Evolutionary conservation across 129 eudicot genomes (phyloP).

Genomic region (Centrapalus pauciflorus): DNA sequence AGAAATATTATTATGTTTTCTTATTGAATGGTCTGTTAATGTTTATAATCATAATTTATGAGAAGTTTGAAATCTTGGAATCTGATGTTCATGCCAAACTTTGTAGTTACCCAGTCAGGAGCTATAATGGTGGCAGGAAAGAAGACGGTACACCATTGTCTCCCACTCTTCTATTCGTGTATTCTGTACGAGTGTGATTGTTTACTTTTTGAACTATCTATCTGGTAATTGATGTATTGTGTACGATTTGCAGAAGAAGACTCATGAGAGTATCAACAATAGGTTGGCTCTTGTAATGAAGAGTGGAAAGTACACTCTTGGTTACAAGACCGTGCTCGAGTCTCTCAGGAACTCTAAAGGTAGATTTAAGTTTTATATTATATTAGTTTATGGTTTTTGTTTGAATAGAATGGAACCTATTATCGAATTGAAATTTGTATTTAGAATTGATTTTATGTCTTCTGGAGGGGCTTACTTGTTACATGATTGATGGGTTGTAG

Average conservation of each 20-base stretch:
- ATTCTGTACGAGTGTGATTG: background rate
- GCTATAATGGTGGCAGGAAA: slow-evolving; percentile 57
- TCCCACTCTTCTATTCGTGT: background rate
- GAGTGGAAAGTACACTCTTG: slow-evolving; percentile 71
- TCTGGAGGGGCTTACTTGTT: background rate
- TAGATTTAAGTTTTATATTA: background rate
- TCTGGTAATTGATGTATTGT: no score
- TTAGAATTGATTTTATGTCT: background rate
- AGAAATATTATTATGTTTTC: background rate
- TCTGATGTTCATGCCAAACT: background rate
- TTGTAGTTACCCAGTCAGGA: slow-evolving; percentile 3
- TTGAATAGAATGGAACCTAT: background rate
- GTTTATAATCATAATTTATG: background rate
- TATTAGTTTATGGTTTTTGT: background rate
- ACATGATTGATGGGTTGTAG: slow-evolving; percentile 22
- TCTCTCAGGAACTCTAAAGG: slow-evolving; percentile 66
- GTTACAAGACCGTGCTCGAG: slow-evolving; percentile 68
- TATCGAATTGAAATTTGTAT: background rate
- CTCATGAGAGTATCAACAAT: slow-evolving; percentile 70
- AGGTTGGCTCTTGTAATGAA: slow-evolving; percentile 72
- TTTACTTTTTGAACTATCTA: background rate
- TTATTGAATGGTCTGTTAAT: background rate
- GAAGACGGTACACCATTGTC: slow-evolving; percentile 27
- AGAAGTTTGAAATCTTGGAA: background rate
- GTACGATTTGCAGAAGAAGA: slow-evolving; percentile 50